Conservation (phyloP, 2,329 filamentous ascomycete species). For the Pseudogymnoascus sp. region DNA sequence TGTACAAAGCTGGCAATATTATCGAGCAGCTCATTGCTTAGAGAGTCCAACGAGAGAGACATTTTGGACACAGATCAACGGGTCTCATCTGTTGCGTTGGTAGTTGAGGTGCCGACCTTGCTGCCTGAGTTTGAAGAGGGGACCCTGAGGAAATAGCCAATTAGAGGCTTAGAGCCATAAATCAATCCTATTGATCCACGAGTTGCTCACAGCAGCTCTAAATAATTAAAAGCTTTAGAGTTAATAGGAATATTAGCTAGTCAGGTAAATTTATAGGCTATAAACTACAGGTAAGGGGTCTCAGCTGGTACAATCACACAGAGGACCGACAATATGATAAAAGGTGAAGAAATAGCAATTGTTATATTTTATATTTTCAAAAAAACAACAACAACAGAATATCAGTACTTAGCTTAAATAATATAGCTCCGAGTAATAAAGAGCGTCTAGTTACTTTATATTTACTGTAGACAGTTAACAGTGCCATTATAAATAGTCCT, state of each 20-base stretch:
- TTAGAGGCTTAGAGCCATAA: not conserved
- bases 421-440: not conserved
- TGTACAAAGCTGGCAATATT: not conserved
- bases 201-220: not conserved
- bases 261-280: not conserved
- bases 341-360: too few species aligned
- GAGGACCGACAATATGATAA: too few species aligned
- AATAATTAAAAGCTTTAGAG: not conserved
- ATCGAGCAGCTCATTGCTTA: not conserved
- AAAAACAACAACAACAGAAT: too few species aligned
- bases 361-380: not conserved
- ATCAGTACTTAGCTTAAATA: not conserved
- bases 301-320: too few species aligned
- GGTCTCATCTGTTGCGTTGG: not conserved
- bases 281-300: not conserved
- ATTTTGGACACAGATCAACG: not conserved
- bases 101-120: not conserved
- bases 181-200: not conserved
- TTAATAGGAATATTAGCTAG: not conserved
- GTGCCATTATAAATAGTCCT: not conserved
- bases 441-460: not conserved
- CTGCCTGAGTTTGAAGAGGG: not conserved
- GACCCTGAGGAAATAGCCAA: not conserved
- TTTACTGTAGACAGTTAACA: not conserved
- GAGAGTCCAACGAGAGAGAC: not conserved